Evolutionary conservation across 176 grass and related monocot species (phyloP).

Genomic region (Urochloa ruziziensis): DNA sequence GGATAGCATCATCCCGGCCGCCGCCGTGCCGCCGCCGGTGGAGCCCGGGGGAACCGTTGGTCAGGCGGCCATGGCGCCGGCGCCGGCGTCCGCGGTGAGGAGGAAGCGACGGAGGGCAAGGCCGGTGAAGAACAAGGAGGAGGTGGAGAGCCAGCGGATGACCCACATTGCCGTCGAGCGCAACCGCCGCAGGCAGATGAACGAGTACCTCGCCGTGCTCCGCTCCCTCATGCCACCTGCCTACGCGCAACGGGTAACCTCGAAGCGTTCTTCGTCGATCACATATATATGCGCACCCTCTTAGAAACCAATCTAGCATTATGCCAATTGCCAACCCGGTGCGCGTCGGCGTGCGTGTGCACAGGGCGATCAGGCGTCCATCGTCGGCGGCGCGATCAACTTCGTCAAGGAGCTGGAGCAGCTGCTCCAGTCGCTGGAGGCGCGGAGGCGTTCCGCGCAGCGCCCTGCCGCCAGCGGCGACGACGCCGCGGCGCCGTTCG

Average conservation of each 20-base stretch:
- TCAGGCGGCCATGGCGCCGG: neutral
- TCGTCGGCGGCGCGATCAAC: constrained; percentile 87
- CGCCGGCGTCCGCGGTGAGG: neutral
- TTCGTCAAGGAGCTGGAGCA: constrained; percentile 98
- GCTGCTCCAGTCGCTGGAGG: constrained; percentile 67
- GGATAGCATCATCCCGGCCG: constrained; percentile 11
- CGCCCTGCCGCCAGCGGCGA: neutral
- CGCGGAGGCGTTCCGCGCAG: constrained; percentile 26
- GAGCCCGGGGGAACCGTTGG: neutral
- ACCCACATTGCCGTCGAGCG: constrained; percentile 99
- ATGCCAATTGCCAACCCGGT: neutral
- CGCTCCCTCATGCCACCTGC: constrained; percentile 78
- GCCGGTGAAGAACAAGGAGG: constrained; percentile 81
- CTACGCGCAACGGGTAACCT: constrained; percentile 67
- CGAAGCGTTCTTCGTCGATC: neutral
- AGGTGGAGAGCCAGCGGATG: constrained; percentile 95
- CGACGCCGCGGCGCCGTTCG: constrained; percentile 33
- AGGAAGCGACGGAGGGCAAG: constrained; percentile 71
- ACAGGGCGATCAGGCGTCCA: constrained; percentile 94
- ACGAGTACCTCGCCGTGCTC: constrained; percentile 85
- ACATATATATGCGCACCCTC: neutral
- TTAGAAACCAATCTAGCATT: neutral
- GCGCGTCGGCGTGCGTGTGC: neutral
- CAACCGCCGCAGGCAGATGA: constrained; percentile 94
- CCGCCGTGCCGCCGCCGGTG: neutral